Evolutionary conservation across 352 stramenopile species (phyloP), one percentile per base, ranked within the genome.

Genomic region (Aphanomyces stellatus): DNA sequence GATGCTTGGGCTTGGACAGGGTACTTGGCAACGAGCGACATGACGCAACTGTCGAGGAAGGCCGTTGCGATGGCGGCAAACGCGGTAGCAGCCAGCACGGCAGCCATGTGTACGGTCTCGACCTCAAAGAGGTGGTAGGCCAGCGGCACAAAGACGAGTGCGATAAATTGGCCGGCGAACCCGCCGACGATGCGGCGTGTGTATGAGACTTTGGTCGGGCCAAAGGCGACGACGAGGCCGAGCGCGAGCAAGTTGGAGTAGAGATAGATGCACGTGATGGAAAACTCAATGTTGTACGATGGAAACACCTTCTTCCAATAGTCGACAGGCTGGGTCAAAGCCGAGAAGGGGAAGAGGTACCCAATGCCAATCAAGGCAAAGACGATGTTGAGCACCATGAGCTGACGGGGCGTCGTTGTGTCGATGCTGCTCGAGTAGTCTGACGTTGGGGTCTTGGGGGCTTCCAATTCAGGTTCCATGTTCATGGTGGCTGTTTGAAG

Each of bases 331-430:
- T 94, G 86, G 35, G 86, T 94, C 65, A 94, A 79, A 46, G 86
- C 86, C 48, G 86, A 94, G 72, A 94, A 94, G 17, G 86, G 86
- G 69, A 94, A 94, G 61, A 94, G 72, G 70, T 94, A 94, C 25
- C 83, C 86, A 35, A 91, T 77, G 57, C 82, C 84, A 22, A 91
- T 77, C 51, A 91, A 76, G 51, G 77, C 72, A 51, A 92, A 90
- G 25, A 94, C 66, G 57, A 85, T 74, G 51, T 78, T 85, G 17
- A 82, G 79, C 37, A 46, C 13, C 37, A 19, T 19, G 37, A 46
- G n/a, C 37, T 46, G n/a, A 46, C 37, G 37, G n/a, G 37, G 37
- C 37, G 13, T 46, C n/a, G 11, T n/a, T 46, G 11, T 11, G 13
- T 19, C 37, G n/a, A 0, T 2, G n/a, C 37, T 46, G 13, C 37